phyloP scores from a whole-genome alignment of 108 stramenopile genomes.

The Seminavis robusta region DNA sequence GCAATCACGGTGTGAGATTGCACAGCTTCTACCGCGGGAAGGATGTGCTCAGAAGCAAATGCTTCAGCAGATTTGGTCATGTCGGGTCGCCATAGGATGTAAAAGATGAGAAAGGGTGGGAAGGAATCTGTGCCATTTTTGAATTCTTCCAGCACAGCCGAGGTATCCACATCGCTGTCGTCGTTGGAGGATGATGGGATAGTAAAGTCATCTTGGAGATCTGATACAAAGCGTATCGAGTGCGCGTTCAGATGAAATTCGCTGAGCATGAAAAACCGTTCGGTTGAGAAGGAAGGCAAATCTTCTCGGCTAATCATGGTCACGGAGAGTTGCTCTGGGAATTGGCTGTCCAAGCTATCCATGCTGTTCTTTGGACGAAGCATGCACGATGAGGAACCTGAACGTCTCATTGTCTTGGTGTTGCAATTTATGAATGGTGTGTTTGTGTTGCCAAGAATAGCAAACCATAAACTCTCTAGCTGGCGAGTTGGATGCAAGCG shows the following conservation, averaged over 20 bases:
- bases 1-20: neutral
- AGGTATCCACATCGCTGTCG: neutral
- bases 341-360: too few species aligned
- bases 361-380: too few species aligned
- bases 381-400: too few species aligned
- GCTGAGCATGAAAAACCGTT: constrained; percentile 59
- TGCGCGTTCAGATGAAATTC: constrained; percentile 48
- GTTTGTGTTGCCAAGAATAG: too few species aligned
- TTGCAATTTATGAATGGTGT: too few species aligned
- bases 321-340: neutral
- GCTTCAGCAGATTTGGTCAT: constrained; percentile 4
- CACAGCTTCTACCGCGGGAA: constrained; percentile 10
- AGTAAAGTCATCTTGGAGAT: constrained; percentile 4
- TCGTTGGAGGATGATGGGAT: neutral
- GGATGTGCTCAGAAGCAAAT: constrained; percentile 1
- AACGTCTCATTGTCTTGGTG: too few species aligned
- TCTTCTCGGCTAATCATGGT: constrained; percentile 6
- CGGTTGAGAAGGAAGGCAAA: constrained; percentile 8
- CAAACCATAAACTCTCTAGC: too few species aligned
- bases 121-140: neutral
- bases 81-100: constrained; percentile 49
- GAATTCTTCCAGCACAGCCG: constrained; percentile 1
- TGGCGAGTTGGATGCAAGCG: too few species aligned
- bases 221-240: constrained; percentile 33
- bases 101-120: constrained; percentile 44